phyloP scores from a whole-genome alignment of 345 rosid genomes.

The Ceriops decandra region DNA sequence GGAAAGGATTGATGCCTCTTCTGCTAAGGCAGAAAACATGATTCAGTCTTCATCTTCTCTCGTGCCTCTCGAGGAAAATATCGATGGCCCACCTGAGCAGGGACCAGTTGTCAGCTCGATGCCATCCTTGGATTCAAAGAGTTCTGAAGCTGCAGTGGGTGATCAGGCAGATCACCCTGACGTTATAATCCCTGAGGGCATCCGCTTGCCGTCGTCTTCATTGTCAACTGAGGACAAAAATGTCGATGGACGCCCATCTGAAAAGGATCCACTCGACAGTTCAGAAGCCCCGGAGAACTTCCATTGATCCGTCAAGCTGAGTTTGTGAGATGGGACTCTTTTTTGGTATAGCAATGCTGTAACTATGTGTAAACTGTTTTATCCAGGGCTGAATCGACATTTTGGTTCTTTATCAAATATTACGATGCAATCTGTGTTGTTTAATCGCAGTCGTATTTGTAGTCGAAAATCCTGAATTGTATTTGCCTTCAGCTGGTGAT shows the following conservation, averaged over 20 bases:
- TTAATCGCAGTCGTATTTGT: no score
- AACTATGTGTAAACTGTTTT: background rate
- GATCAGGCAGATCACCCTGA: background rate
- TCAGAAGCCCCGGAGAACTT: slow-evolving; percentile 8
- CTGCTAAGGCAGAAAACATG: background rate
- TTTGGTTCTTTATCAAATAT: no score
- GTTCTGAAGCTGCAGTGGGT: slow-evolving; percentile 7
- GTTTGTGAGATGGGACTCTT: background rate
- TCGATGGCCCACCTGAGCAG: background rate
- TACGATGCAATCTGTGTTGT: no score
- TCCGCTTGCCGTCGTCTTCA: slow-evolving; percentile 4
- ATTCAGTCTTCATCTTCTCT: background rate
- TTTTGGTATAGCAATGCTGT: background rate
- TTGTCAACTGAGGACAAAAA: slow-evolving; percentile 17
- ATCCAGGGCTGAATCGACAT: no score
- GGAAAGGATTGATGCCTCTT: slow-evolving; percentile 8
- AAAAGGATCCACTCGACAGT: slow-evolving; percentile 1
- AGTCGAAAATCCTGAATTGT: no score
- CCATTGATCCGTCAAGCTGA: no score
- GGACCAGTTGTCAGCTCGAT: background rate
- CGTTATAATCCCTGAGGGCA: background rate
- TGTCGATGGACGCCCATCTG: slow-evolving; percentile 4
- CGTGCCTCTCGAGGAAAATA: background rate
- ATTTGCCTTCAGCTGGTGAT: no score
- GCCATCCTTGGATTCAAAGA: background rate